Evolutionary conservation across 345 rosid species (phyloP), one percentile per base, ranked within the genome.

Genomic region (Aquilaria malaccensis): DNA sequence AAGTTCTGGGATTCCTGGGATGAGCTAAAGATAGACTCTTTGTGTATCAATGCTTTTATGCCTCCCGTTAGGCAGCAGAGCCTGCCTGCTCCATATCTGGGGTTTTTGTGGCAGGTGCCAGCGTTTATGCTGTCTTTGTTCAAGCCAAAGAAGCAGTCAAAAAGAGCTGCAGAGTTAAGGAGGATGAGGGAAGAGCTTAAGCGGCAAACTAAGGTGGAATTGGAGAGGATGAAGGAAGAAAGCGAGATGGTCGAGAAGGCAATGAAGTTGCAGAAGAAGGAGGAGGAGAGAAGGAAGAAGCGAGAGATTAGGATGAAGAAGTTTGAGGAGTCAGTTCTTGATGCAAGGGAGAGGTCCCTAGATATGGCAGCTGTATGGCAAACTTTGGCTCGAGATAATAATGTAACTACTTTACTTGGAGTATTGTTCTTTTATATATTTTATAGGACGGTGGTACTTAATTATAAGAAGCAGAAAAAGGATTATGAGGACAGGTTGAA

Each of bases 401-500:
- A 82, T 70, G 88, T 88, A 49, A 78, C 88, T 41, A 86, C 90
- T 0, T 74, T 58, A 11, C 79, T 91, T 32, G 96, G 98, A 9
- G 33, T 88, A 59, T 80, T 88, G 65, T 88, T 88, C 71, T 91
- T 91, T 59, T 81, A 76, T 63, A 81, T 91, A 63, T 91, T 91
- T 71, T 86, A 88, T 67, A 81, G 68, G 63, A 86, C 88, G 0
- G 96, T 88, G 66, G 96, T 91, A 70, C 80, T 91, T 14, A 88
- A 72, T 69, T 91, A 88, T 74, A 79, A 79, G 72, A 88, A 67
- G 77, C 98, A 88, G 74, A 83, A 83, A 79, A 91, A 86, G 79
- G 98, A 91, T 76, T 91, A 88, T 56, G 96, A 88, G 54, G 98
- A 88, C 32, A 80, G 98, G 79, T 67, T 86, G 78, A 91, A 91